These are phyloP conservation scores for Cryptosporidium tyzzeri DNA, from an alignment of 169 alveolate genomes.

Conservation along the genomic window DNA sequence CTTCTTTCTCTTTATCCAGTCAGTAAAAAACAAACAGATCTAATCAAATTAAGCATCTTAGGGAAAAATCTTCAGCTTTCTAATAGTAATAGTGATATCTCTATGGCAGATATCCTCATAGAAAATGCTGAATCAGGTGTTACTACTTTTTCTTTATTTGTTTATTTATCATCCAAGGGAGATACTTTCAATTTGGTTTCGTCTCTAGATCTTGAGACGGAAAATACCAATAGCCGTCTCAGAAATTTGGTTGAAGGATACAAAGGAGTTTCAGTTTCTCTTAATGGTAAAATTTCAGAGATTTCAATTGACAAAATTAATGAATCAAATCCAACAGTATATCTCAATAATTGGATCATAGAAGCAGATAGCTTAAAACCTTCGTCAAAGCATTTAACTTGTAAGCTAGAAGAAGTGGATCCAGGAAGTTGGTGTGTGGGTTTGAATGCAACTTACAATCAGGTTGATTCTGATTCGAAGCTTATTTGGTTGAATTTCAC, in stretches of 20 bases:
- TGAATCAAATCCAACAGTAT: conserved; percentile 1
- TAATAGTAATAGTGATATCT: conserved; percentile 5
- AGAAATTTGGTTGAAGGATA: conserved; percentile 27
- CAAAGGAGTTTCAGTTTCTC: conserved; percentile 40
- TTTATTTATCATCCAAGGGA: conserved; percentile 3
- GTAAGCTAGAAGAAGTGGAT: not conserved
- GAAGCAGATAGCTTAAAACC: conserved; percentile 13
- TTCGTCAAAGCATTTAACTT: conserved; percentile 23
- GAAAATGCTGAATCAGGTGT: conserved; percentile 9
- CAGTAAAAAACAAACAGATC: not conserved
- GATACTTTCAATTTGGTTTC: conserved; percentile 7
- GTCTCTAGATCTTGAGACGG: conserved; percentile 22
- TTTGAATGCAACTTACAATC: conserved; percentile 22
- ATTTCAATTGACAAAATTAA: not conserved
- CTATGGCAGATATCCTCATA: conserved; percentile 40
- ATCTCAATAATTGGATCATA: conserved; percentile 39
- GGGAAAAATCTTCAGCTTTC: conserved; percentile 16
- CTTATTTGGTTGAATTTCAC: conserved; percentile 60
- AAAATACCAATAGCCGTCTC: not conserved
- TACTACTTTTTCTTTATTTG: conserved; percentile 1
- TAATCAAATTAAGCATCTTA: conserved; percentile 9
- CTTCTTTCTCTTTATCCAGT: not conserved
- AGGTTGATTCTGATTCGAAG: not conserved
- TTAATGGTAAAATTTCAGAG: conserved; percentile 4
- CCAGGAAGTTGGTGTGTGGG: conserved; percentile 54